phyloP scores from a whole-genome alignment of 768 basidiomycete species.

The Neoboletus brunneissimus region DNA sequence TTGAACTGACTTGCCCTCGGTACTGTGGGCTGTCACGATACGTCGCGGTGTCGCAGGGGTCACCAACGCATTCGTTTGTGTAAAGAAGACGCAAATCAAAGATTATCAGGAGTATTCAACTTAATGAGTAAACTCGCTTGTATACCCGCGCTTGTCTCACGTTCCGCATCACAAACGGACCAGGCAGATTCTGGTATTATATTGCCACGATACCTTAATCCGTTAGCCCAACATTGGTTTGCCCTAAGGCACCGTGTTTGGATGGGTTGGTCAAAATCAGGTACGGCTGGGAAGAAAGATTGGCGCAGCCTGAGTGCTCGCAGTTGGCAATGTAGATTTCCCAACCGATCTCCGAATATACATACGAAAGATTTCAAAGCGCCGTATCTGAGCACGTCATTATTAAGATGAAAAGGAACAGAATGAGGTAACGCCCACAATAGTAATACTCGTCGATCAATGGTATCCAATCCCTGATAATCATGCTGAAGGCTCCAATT shows the following conservation, averaged over 20 bases:
- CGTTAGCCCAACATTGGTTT: background rate
- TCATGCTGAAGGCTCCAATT: conserved; percentile 62
- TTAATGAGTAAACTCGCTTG: background rate
- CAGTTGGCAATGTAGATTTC: conserved; percentile 1
- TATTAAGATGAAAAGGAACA: background rate
- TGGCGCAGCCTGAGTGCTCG: background rate
- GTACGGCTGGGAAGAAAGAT: background rate
- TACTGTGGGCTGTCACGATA: conserved; percentile 50
- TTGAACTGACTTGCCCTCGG: conserved; percentile 40
- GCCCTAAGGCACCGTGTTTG: background rate
- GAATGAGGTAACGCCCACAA: conserved; percentile 49
- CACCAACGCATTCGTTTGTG: background rate
- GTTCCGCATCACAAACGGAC: background rate
- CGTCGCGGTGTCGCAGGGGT: conserved; percentile 39
- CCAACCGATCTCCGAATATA: background rate
- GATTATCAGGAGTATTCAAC: no score
- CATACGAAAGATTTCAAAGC: conserved; percentile 32
- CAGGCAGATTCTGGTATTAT: background rate
- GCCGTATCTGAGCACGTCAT: conserved; percentile 38
- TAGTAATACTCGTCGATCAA: conserved; percentile 89
- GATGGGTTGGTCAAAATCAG: background rate
- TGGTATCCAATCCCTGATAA: conserved; percentile 84
- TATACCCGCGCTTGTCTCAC: conserved; percentile 1
- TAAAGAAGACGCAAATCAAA: background rate
- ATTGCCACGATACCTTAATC: background rate